phyloP scores from a whole-genome alignment of 768 basidiomycete species.

The Lepiota venenata region DNA sequence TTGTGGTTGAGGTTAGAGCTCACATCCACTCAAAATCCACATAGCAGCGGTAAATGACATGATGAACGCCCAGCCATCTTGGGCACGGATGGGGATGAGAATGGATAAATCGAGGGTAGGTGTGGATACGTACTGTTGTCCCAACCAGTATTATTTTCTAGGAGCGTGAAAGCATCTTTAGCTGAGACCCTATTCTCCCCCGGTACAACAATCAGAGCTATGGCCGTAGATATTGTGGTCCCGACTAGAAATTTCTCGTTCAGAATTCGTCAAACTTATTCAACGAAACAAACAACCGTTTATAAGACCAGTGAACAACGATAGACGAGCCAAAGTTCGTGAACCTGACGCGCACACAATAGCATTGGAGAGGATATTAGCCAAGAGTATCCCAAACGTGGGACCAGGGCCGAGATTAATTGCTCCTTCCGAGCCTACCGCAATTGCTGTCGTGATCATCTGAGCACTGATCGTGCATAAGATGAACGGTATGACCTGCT shows the following conservation, averaged over 20 bases:
- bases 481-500: too few relatives aligned
- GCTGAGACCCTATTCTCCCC: conserved; percentile 48
- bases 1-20: conserved; percentile 17
- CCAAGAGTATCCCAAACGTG: conserved; percentile 56
- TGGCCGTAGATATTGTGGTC: conserved; percentile 53
- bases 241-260: conserved; percentile 36
- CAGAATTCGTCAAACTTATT: background rate
- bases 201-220: conserved; percentile 47
- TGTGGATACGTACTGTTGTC: conserved; percentile 35
- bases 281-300: conserved; percentile 36
- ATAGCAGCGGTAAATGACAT: conserved; percentile 59
- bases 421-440: conserved; percentile 48
- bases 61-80: conserved; percentile 63
- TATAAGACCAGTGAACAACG: conserved; percentile 52
- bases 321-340: conserved; percentile 49
- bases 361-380: conserved; percentile 51
- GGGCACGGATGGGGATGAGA: background rate
- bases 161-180: conserved; percentile 52
- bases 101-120: background rate
- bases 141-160: conserved; percentile 65
- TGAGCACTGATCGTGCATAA: too few relatives aligned
- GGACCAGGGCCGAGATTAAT: conserved; percentile 42
- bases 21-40: conserved; percentile 67
- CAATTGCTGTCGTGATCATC: conserved; percentile 61
- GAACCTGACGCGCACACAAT: conserved; percentile 59